phyloP scores from a whole-genome alignment of 75 land plant genomes.

The Cunninghamia lanceolata region DNA sequence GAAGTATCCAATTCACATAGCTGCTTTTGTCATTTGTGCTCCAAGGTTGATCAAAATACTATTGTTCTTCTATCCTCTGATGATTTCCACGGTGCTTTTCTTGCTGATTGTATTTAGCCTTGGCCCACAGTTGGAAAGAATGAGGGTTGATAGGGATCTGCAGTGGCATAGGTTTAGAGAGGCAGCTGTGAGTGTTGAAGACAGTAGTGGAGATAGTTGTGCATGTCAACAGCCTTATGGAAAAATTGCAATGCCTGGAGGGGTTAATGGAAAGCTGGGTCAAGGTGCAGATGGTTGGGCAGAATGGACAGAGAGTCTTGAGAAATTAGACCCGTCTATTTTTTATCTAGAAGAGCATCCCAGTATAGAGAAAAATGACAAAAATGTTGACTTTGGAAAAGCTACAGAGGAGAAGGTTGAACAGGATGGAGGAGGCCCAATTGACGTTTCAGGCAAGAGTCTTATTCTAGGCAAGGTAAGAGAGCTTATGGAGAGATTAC shows the following conservation, averaged over 20 bases:
- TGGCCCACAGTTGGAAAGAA: slow-evolving; percentile 10
- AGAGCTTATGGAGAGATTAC: slow-evolving; percentile 3
- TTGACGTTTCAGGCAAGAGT: background rate
- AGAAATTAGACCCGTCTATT: background rate
- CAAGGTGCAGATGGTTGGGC: background rate
- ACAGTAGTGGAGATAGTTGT: background rate
- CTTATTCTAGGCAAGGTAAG: slow-evolving; percentile 5
- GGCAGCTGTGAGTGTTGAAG: background rate
- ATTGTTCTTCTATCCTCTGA: slow-evolving; percentile 1
- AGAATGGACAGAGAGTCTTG: background rate
- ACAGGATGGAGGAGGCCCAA: background rate
- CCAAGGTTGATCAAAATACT: background rate
- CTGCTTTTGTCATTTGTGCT: background rate
- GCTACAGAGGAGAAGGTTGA: background rate
- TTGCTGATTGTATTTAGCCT: background rate
- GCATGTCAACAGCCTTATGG: background rate
- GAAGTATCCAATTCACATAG: background rate
- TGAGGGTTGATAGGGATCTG: background rate
- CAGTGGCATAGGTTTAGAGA: slow-evolving; percentile 4
- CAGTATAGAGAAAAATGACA: background rate
- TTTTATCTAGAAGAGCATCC: background rate
- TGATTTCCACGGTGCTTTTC: background rate
- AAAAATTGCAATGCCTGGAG: background rate
- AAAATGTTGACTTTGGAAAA: background rate
- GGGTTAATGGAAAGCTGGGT: background rate